A percentile compares a stretch with the other conserved stretches of the same genome.
Evolutionary conservation across 371 early-diverging fungal genomes (phyloP).

Genomic region (Haplosporangium sp.): DNA sequence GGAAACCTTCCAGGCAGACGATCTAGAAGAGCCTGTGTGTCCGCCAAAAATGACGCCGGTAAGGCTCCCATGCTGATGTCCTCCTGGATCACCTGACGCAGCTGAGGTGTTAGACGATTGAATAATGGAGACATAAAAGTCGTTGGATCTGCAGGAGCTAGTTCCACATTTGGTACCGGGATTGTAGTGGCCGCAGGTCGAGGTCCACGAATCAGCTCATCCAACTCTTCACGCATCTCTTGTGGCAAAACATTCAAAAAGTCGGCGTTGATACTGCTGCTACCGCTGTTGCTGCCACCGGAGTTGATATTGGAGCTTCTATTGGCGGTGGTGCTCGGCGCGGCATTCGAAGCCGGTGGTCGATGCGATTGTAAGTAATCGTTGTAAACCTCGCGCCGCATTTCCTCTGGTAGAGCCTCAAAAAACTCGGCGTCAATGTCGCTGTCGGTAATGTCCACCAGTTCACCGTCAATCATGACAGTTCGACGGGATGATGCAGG

Average conservation of each 20-base stretch:
- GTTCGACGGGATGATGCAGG: slow-evolving; percentile 44
- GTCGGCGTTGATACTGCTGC: slow-evolving; percentile 70
- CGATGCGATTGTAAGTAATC: slow-evolving; percentile 75
- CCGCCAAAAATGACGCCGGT: slow-evolving; percentile 24
- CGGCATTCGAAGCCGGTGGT: slow-evolving; percentile 33
- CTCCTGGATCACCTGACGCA: slow-evolving; percentile 37
- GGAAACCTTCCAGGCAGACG: slow-evolving; percentile 30
- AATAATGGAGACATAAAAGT: neutral
- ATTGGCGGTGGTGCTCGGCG: neutral
- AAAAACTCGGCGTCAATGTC: slow-evolving; percentile 96
- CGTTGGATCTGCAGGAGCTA: neutral
- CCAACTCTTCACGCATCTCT: slow-evolving; percentile 83
- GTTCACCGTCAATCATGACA: slow-evolving; percentile 76
- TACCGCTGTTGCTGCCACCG: slow-evolving; percentile 5
- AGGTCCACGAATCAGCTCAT: slow-evolving; percentile 65
- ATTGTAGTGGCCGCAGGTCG: slow-evolving; percentile 49
- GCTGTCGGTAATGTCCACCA: slow-evolving; percentile 91
- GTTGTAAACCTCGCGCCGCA: slow-evolving; percentile 92
- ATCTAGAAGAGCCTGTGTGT: slow-evolving; percentile 39
- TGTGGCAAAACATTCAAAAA: slow-evolving; percentile 85
- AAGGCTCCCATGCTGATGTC: slow-evolving; percentile 12
- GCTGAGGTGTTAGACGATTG: slow-evolving; percentile 31
- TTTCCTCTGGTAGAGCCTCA: slow-evolving; percentile 95
- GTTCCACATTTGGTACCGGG: neutral
- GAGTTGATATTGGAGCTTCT: neutral